Conservation (phyloP, 176 grass and related monocot genomes). For the Avena atlantica region DNA sequence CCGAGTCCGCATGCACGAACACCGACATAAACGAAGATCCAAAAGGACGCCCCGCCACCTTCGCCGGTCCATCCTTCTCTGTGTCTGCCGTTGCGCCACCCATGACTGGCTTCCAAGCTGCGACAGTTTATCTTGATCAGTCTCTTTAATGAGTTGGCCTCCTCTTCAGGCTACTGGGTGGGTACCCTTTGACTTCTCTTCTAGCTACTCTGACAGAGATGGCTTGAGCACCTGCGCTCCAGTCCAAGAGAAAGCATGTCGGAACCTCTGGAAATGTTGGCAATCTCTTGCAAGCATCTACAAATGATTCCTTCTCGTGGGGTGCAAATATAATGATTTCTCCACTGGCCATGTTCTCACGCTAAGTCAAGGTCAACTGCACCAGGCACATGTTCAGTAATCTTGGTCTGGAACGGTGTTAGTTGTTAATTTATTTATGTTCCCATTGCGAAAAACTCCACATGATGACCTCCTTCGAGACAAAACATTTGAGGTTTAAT, state of each 20-base stretch:
- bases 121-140: neutral
- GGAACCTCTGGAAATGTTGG: constrained; percentile 37
- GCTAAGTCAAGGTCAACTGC: neutral
- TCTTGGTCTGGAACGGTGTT: neutral
- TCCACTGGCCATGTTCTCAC: constrained; percentile 26
- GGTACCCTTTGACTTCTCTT: neutral
- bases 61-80: neutral
- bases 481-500: constrained; percentile 15
- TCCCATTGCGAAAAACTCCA: constrained; percentile 21
- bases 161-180: neutral
- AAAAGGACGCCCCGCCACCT: neutral
- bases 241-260: constrained; percentile 37
- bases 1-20: constrained; percentile 71
- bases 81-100: neutral
- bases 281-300: constrained; percentile 8
- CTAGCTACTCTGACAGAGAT: neutral
- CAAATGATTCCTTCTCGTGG: too few species aligned
- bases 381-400: constrained; percentile 46
- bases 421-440: constrained; percentile 39
- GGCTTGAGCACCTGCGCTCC: constrained; percentile 6
- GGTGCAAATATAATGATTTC: constrained; percentile 5
- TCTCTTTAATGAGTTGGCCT: neutral
- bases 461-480: neutral
- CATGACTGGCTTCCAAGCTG: constrained; percentile 20
- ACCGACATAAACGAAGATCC: constrained; percentile 43